Conservation (phyloP, 371 early-diverging fungal genomes). For the Apophysomyces ossiformis region DNA sequence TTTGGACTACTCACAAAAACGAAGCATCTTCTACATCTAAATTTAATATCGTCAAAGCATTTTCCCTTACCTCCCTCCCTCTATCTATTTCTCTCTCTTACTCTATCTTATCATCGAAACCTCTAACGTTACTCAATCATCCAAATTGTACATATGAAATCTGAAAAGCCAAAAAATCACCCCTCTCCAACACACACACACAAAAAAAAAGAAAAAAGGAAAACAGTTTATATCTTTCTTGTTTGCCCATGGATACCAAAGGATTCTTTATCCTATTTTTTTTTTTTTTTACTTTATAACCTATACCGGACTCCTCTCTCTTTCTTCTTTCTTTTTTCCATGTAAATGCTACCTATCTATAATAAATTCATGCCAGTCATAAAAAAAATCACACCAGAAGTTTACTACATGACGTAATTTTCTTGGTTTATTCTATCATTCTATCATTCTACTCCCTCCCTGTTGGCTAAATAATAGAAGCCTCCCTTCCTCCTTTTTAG, state of each 20-base stretch:
- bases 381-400: conserved; percentile 5
- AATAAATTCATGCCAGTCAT: conserved; percentile 6
- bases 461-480: neutral
- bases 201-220: conserved; percentile 1
- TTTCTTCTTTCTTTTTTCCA: neutral
- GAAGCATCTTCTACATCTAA: conserved; percentile 20
- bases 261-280: neutral
- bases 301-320: neutral
- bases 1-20: conserved; percentile 13
- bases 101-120: neutral
- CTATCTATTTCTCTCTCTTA: neutral
- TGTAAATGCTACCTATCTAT: neutral
- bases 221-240: neutral
- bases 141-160: too few species aligned
- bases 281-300: neutral
- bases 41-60: conserved; percentile 14
- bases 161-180: neutral
- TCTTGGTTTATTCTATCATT: neutral
- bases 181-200: neutral
- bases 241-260: conserved; percentile 1
- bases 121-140: neutral
- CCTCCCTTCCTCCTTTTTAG: neutral
- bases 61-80: too few species aligned
- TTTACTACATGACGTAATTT: neutral
- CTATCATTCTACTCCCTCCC: neutral